Conservation (phyloP, 2,329 filamentous ascomycete genomes). For the Pyrenophora graminea region DNA sequence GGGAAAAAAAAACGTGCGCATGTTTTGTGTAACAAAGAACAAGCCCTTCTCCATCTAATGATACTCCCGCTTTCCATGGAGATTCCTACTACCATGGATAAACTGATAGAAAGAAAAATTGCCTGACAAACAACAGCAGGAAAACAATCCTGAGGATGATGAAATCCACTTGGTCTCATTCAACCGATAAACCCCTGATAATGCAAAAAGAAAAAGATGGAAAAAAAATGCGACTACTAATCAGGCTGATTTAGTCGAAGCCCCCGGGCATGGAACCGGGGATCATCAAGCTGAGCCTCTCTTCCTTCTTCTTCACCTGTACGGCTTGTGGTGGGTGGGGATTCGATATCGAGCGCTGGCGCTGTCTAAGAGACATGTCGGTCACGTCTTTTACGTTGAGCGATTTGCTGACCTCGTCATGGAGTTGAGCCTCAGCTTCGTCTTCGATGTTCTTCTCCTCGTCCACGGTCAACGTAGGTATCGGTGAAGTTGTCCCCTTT, state of each 20-base stretch:
- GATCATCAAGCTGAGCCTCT: constrained; percentile 42
- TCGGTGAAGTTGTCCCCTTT: constrained; percentile 16
- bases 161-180: too few species aligned
- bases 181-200: too few species aligned
- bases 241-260: constrained; percentile 10
- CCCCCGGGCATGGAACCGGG: constrained; percentile 31
- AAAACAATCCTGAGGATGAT: too few species aligned
- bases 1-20: too few species aligned
- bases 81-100: too few species aligned
- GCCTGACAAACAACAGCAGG: too few species aligned
- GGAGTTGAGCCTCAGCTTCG: constrained; percentile 43
- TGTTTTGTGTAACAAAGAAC: too few species aligned
- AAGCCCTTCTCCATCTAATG: too few species aligned
- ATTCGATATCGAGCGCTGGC: constrained; percentile 34
- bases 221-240: neutral
- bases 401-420: constrained; percentile 36
- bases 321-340: constrained; percentile 21
- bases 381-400: constrained; percentile 9
- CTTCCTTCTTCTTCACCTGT: constrained; percentile 36
- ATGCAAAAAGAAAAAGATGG: too few species aligned
- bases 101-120: too few species aligned
- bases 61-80: too few species aligned
- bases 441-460: constrained; percentile 43
- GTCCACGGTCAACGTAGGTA: constrained; percentile 6
- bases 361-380: constrained; percentile 20